A percentile compares a stretch with the other conserved stretches of the same genome.
Conservation (phyloP, 2,329 filamentous ascomycete species). For the Colletotrichum tropicicola region DNA sequence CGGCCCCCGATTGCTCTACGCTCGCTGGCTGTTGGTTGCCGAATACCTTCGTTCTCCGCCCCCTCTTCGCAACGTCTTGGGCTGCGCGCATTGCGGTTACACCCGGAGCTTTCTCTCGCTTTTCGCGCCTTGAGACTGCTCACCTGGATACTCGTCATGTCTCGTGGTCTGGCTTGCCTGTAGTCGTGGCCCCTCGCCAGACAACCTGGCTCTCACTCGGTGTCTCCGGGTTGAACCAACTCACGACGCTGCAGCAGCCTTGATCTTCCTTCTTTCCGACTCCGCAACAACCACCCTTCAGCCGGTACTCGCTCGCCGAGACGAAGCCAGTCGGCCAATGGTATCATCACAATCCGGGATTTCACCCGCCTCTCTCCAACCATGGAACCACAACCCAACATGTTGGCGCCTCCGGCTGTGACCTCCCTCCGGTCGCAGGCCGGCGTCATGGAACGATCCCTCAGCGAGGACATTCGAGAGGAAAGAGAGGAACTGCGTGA, state of each 20-base stretch:
- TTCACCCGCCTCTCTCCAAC: conserved; percentile 37
- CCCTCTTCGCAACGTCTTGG: not conserved
- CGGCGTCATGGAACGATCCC: conserved; percentile 68
- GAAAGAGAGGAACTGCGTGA: conserved; percentile 94
- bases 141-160: conserved; percentile 48
- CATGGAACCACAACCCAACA: conserved; percentile 56
- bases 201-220: conserved; percentile 36
- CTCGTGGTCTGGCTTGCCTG: conserved; percentile 50
- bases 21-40: not conserved
- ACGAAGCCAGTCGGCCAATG: conserved; percentile 38
- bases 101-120: conserved; percentile 8
- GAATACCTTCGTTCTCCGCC: not conserved
- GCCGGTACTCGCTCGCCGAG: conserved; percentile 24
- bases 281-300: conserved; percentile 7
- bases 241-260: conserved; percentile 12
- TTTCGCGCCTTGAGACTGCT: conserved; percentile 6
- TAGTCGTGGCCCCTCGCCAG: conserved; percentile 60
- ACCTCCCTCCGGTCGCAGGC: conserved; percentile 60
- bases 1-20: not conserved
- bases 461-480: conserved; percentile 91
- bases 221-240: conserved; percentile 13
- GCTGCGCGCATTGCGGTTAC: not conserved
- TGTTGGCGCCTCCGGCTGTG: conserved; percentile 63
- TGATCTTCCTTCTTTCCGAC: not conserved
- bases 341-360: conserved; percentile 40